Conservation (phyloP, 768 basidiomycete genomes). For the Suillus plorans region DNA sequence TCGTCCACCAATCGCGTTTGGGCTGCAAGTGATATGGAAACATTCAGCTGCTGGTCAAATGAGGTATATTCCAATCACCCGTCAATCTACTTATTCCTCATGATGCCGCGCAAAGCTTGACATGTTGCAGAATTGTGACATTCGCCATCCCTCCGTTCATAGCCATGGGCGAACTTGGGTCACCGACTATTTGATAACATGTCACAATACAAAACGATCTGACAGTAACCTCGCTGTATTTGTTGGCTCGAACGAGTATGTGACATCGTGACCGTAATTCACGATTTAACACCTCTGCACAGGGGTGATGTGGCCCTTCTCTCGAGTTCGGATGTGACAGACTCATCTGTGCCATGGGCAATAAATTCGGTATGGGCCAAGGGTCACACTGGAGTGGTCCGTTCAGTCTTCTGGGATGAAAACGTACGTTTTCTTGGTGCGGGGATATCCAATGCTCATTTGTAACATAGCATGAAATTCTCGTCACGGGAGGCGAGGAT, state of each 20-base stretch:
- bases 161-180: constrained; percentile 61
- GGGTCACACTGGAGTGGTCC: constrained; percentile 57
- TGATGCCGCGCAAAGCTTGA: constrained; percentile 60
- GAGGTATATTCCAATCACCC: constrained; percentile 45
- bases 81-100: background rate
- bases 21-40: constrained; percentile 95
- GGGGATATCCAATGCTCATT: constrained; percentile 2
- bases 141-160: constrained; percentile 64
- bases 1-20: constrained; percentile 51
- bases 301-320: constrained; percentile 63
- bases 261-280: background rate
- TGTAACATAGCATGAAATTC: constrained; percentile 33
- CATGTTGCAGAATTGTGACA: constrained; percentile 53
- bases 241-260: constrained; percentile 74
- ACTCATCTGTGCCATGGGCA: constrained; percentile 43
- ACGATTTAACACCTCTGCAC: constrained; percentile 3
- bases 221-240: constrained; percentile 49
- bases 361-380: constrained; percentile 52
- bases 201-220: constrained; percentile 30
- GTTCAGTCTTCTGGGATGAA: constrained; percentile 58
- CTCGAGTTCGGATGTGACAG: constrained; percentile 41
- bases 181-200: constrained; percentile 74
- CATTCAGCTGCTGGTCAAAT: constrained; percentile 78
- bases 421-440: constrained; percentile 31
- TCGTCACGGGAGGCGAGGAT: constrained; percentile 55